Percentiles rank a stretch among this genome's conserved stretches.
phyloP scores from a whole-genome alignment of 768 basidiomycete genomes.

The Mycena filopes region DNA sequence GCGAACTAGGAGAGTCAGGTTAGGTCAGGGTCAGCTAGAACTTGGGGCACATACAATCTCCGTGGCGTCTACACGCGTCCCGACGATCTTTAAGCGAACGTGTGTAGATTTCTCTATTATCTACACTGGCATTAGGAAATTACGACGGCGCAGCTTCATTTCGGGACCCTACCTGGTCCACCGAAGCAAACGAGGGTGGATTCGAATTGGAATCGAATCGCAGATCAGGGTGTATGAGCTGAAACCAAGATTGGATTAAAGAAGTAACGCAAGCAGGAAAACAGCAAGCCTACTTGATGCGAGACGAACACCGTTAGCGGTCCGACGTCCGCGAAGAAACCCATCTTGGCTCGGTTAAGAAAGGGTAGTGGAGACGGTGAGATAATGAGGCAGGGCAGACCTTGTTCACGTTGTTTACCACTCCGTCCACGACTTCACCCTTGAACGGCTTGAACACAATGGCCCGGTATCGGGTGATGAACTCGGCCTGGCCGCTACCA shows the following conservation, averaged over 20 bases:
- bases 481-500: constrained; percentile 95
- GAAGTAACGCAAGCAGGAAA: constrained; percentile 1
- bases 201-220: constrained; percentile 95
- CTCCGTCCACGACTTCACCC: constrained; percentile 97
- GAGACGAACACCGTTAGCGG: constrained; percentile 96
- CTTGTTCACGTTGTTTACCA: constrained; percentile 96
- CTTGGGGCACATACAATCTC: constrained; percentile 78
- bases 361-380: not conserved
- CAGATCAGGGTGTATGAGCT: constrained; percentile 96
- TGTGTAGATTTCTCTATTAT: constrained; percentile 94
- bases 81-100: constrained; percentile 96
- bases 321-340: constrained; percentile 97
- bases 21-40: not conserved
- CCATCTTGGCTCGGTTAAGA: constrained; percentile 75
- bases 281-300: constrained; percentile 75
- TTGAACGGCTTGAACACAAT: constrained; percentile 99
- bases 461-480: constrained; percentile 92
- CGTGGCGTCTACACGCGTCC: constrained; percentile 96
- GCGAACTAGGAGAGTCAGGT: constrained; percentile 72
- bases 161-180: constrained; percentile 74
- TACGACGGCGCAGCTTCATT: not conserved
- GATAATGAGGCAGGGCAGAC: constrained; percentile 55
- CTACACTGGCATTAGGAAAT: constrained; percentile 47
- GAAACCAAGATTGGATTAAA: constrained; percentile 12
- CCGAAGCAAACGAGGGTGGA: constrained; percentile 95